Conservation (phyloP, 257 asterid species). For the Buddleja alternifolia region DNA sequence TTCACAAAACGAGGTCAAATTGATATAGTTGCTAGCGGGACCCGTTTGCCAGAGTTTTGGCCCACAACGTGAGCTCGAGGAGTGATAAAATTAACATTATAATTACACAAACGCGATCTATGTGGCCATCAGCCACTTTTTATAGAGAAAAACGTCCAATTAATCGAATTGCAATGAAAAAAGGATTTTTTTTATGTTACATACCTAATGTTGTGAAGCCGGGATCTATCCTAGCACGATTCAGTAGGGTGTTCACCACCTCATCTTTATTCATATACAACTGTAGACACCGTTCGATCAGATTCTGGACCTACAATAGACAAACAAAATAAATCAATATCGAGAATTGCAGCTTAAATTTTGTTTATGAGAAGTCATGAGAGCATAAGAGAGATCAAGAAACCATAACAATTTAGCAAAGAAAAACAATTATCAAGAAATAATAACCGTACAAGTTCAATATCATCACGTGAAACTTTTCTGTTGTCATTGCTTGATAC, state of each 20-base stretch:
- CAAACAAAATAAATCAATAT: background rate
- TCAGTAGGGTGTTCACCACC: constrained; percentile 68
- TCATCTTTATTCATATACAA: constrained; percentile 74
- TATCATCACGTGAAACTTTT: constrained; percentile 71
- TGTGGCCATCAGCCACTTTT: background rate
- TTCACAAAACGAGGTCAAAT: too few species aligned
- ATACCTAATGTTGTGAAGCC: constrained; percentile 74
- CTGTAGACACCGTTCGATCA: constrained; percentile 72
- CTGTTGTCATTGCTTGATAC: constrained; percentile 61
- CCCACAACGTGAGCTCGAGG: too few species aligned
- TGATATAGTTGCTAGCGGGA: too few species aligned
- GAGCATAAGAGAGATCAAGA: background rate
- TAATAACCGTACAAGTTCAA: constrained; percentile 57
- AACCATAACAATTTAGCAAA: too few species aligned
- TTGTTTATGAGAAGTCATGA: background rate
- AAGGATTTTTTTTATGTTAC: constrained; percentile 16
- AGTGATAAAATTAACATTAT: background rate
- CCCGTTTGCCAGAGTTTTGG: too few species aligned
- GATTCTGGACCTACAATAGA: constrained; percentile 63
- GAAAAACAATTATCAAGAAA: constrained; percentile 9
- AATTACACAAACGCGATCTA: background rate
- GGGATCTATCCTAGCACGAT: constrained; percentile 77
- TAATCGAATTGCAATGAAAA: background rate
- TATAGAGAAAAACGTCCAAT: background rate
- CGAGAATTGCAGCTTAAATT: background rate